Conservation (phyloP, 1,284 basidiomycete genomes). For the Cryptococcus maquisensis region DNA sequence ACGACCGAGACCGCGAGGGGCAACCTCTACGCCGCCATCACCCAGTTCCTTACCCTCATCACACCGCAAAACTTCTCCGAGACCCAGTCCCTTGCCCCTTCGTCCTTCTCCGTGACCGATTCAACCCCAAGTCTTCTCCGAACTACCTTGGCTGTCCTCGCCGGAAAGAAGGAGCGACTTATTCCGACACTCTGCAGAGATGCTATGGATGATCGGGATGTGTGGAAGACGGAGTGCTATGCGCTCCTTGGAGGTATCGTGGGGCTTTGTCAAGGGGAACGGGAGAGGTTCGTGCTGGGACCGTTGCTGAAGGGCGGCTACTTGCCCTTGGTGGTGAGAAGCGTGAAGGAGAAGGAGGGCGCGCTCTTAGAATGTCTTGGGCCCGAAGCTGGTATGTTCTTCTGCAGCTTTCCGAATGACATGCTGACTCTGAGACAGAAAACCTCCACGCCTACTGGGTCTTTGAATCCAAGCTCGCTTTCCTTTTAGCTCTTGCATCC, state of each 20-base stretch:
- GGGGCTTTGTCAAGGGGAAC: slow-evolving; percentile 44
- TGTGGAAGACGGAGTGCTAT: slow-evolving; percentile 89
- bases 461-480: slow-evolving; percentile 88
- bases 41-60: slow-evolving; percentile 78
- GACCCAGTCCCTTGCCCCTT: slow-evolving; percentile 5
- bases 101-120: slow-evolving; percentile 43
- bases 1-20: slow-evolving; percentile 88
- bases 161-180: slow-evolving; percentile 62
- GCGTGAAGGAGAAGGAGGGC: slow-evolving; percentile 75
- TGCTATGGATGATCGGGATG: slow-evolving; percentile 87
- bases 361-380: slow-evolving; percentile 75
- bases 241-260: slow-evolving; percentile 51
- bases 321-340: slow-evolving; percentile 74
- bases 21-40: slow-evolving; percentile 86
- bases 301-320: slow-evolving; percentile 72
- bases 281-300: slow-evolving; percentile 52
- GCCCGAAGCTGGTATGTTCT: slow-evolving; percentile 73
- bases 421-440: slow-evolving; percentile 52
- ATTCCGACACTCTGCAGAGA: slow-evolving; percentile 77
- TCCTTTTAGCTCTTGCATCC: slow-evolving; percentile 79
- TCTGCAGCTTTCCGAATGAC: neutral
- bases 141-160: slow-evolving; percentile 59
- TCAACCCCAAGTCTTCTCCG: slow-evolving; percentile 42
- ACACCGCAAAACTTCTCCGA: slow-evolving; percentile 18
- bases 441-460: slow-evolving; percentile 89